Conservation (phyloP, 2,329 filamentous ascomycete genomes). For the Albophoma yamanashiensis region DNA sequence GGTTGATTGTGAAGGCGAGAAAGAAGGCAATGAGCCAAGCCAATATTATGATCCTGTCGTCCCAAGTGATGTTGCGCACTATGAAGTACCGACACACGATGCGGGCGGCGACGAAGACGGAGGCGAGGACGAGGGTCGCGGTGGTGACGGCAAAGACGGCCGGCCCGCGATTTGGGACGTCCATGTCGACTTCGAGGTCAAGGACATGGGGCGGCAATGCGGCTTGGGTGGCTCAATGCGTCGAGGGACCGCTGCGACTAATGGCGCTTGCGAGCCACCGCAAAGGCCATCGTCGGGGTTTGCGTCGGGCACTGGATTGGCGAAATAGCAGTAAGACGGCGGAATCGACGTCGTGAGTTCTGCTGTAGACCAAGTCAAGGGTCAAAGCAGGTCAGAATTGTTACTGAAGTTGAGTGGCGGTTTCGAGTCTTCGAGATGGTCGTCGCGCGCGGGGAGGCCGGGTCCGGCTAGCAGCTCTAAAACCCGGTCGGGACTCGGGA, state of each 20-base stretch:
- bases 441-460: not conserved
- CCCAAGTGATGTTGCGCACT: slow-evolving; percentile 59
- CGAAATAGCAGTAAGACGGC: not conserved
- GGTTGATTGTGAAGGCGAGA: slow-evolving; percentile 55
- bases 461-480: not conserved
- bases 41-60: slow-evolving; percentile 72
- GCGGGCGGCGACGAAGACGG: slow-evolving; percentile 64
- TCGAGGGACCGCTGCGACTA: not conserved
- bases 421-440: not conserved
- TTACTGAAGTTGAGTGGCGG: not conserved
- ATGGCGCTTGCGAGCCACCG: not conserved
- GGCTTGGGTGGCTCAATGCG: not conserved
- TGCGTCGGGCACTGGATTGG: not conserved
- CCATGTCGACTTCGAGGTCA: slow-evolving; percentile 2
- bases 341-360: not conserved
- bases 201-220: slow-evolving; percentile 4
- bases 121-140: slow-evolving; percentile 56
- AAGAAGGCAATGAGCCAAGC: slow-evolving; percentile 68
- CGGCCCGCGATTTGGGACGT: slow-evolving; percentile 38
- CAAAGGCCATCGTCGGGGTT: not conserved
- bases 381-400: not conserved
- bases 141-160: slow-evolving; percentile 62
- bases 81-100: slow-evolving; percentile 64
- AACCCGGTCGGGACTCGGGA: not conserved
- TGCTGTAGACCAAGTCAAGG: not conserved